These are phyloP conservation scores for Inga oerstediana DNA, from an alignment of 306 rosid species.

Conservation along the genomic window DNA sequence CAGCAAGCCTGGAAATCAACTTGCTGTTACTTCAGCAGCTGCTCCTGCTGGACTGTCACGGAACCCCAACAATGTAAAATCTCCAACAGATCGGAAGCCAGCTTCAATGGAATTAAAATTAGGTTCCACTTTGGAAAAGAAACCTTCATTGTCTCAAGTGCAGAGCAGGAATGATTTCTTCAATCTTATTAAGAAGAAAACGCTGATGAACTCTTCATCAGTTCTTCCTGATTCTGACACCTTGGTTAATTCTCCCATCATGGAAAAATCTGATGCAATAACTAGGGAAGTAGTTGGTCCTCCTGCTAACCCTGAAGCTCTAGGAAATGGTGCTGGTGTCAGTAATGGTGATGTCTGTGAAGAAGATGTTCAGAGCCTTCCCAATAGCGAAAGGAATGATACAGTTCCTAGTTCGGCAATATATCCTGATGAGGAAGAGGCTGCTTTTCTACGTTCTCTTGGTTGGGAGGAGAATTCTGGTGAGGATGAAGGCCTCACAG, in stretches of 20 bases:
- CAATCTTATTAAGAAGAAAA: conserved; percentile 81
- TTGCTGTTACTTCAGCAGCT: conserved; percentile 65
- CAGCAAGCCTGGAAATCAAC: conserved; percentile 62
- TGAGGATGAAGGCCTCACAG: conserved; percentile 94
- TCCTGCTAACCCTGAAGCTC: conserved; percentile 52
- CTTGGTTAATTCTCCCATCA: conserved; percentile 52
- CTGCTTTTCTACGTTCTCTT: conserved; percentile 93
- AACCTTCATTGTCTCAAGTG: conserved; percentile 74
- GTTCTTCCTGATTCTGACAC: conserved; percentile 61
- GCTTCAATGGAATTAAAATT: conserved; percentile 69
- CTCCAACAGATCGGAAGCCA: conserved; percentile 65
- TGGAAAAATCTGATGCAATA: conserved; percentile 67
- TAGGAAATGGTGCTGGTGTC: conserved; percentile 60
- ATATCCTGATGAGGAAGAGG: conserved; percentile 86
- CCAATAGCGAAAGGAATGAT: conserved; percentile 44
- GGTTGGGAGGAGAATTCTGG: conserved; percentile 96
- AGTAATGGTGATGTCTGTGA: conserved; percentile 59
- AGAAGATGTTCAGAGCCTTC: conserved; percentile 53
- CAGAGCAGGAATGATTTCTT: conserved; percentile 98
- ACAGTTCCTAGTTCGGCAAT: conserved; percentile 41
- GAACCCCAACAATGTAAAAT: conserved; percentile 64
- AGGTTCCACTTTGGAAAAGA: conserved; percentile 76
- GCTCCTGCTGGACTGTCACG: conserved; percentile 64
- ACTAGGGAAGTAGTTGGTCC: conserved; percentile 45
- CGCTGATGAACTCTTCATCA: conserved; percentile 54